Evolutionary conservation across 2,329 filamentous ascomycete species (phyloP).

Genomic region (Botryotinia globosa): DNA sequence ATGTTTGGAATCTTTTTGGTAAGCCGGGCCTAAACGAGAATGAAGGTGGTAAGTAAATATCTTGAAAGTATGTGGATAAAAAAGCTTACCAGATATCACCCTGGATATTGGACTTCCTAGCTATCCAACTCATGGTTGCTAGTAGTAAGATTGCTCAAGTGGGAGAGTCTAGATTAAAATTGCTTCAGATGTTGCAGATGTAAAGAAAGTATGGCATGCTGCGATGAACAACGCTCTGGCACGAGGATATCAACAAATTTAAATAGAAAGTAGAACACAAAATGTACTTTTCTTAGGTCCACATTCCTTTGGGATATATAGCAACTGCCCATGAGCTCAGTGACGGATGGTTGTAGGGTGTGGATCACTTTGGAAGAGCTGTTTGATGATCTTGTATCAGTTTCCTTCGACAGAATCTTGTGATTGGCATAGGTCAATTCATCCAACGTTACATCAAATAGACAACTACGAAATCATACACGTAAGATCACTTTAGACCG

Average conservation of each 20-base stretch:
- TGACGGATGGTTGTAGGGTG: not conserved
- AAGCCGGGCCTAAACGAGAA: not conserved
- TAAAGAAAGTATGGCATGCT: not conserved
- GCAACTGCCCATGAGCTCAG: not conserved
- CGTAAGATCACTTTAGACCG: no score
- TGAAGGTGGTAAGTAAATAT: not conserved
- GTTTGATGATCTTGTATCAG: not conserved
- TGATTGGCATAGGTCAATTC: not conserved
- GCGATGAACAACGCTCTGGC: not conserved
- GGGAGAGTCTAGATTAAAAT: not conserved
- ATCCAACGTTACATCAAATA: not conserved
- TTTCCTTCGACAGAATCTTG: not conserved
- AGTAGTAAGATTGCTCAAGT: not conserved
- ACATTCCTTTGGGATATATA: not conserved
- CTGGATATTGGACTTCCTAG: slow-evolving; percentile 11
- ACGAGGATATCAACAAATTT: not conserved
- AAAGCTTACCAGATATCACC: slow-evolving; percentile 9
- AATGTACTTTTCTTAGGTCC: not conserved
- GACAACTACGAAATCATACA: not conserved
- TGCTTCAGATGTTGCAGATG: not conserved
- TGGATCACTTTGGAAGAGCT: not conserved
- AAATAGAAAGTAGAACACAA: not conserved
- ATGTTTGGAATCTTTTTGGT: slow-evolving; percentile 1
- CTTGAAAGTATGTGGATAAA: not conserved
- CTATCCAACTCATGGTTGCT: not conserved